phyloP scores from a whole-genome alignment of 768 basidiomycete species.

The Mycena metata region DNA sequence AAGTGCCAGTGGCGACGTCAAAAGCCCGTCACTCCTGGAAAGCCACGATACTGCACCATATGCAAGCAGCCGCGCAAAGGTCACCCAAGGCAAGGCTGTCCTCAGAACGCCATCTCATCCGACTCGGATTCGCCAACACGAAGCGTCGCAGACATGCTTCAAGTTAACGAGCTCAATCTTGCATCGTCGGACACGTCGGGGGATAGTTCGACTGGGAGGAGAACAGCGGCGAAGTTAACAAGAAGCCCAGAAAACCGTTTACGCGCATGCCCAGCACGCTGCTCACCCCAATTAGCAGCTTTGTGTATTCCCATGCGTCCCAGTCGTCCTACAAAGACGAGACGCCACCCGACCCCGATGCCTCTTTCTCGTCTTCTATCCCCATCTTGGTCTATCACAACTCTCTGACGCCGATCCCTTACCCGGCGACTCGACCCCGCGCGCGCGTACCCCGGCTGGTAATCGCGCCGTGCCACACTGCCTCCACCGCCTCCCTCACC shows the following conservation, averaged over 20 bases:
- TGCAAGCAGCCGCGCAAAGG: slow-evolving; percentile 38
- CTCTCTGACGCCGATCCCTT: neutral
- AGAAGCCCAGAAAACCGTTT: slow-evolving; percentile 20
- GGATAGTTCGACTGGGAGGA: neutral
- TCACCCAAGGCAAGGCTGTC: slow-evolving; percentile 36
- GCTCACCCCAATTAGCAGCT: slow-evolving; percentile 61
- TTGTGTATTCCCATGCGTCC: slow-evolving; percentile 41
- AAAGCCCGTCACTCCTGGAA: slow-evolving; percentile 17
- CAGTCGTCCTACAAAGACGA: slow-evolving; percentile 31
- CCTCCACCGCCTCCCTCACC: slow-evolving; percentile 52
- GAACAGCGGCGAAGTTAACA: neutral
- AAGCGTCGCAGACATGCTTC: slow-evolving; percentile 23
- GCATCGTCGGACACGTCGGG: slow-evolving; percentile 15
- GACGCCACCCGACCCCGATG: slow-evolving; percentile 30
- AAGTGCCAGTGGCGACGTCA: no score
- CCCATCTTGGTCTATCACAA: no score
- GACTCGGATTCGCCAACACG: slow-evolving; percentile 30
- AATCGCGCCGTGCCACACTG: no score
- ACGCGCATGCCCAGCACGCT: slow-evolving; percentile 71
- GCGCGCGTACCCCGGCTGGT: slow-evolving; percentile 7
- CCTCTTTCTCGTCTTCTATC: no score
- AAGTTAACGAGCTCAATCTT: slow-evolving; percentile 33
- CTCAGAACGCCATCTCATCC: slow-evolving; percentile 9
- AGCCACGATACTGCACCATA: slow-evolving; percentile 31
- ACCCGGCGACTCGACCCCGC: neutral